These are phyloP conservation scores for Dimargaris verticillata DNA, from an alignment of 192 early-diverging fungal genomes.

Conservation along the genomic window DNA sequence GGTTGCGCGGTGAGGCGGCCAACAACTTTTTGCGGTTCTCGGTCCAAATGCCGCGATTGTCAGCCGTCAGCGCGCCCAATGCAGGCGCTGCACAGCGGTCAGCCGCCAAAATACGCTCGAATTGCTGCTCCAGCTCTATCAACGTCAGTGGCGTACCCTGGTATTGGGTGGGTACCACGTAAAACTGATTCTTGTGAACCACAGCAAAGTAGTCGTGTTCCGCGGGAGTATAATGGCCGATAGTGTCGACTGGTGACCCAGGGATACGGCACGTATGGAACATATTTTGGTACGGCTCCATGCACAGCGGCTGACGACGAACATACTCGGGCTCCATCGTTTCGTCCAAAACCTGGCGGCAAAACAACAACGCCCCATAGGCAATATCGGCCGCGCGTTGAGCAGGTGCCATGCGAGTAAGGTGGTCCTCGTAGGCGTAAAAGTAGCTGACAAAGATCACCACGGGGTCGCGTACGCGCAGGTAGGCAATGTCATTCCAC, in stretches of 20 bases:
- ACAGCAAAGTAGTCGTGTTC: constrained; percentile 73
- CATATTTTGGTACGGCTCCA: constrained; percentile 87
- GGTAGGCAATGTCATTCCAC: constrained; percentile 95
- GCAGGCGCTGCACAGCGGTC: constrained; percentile 49
- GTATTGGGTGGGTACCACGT: constrained; percentile 41
- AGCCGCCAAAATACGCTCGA: constrained; percentile 41
- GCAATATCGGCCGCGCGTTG: constrained; percentile 78
- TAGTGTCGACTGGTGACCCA: constrained; percentile 65
- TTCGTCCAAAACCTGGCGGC: constrained; percentile 55
- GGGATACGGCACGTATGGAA: constrained; percentile 94
- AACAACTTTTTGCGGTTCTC: constrained; percentile 56
- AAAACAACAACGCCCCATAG: constrained; percentile 80
- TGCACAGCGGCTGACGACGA: constrained; percentile 62
- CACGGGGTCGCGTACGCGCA: constrained; percentile 90
- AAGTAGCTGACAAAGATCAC: constrained; percentile 95
- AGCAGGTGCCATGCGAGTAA: constrained; percentile 52
- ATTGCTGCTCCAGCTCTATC: constrained; percentile 66
- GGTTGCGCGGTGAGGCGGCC: constrained; percentile 49
- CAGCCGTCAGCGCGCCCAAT: constrained; percentile 77
- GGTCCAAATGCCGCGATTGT: constrained; percentile 87
- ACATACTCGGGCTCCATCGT: constrained; percentile 70
- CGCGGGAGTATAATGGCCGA: constrained; percentile 48
- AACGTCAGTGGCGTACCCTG: constrained; percentile 67
- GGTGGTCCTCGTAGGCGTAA: constrained; percentile 84
- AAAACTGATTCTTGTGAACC: constrained; percentile 86